These are phyloP conservation scores for Arctostaphylos glauca DNA, from an alignment of 148 eudicot genomes.

Conservation along the genomic window DNA sequence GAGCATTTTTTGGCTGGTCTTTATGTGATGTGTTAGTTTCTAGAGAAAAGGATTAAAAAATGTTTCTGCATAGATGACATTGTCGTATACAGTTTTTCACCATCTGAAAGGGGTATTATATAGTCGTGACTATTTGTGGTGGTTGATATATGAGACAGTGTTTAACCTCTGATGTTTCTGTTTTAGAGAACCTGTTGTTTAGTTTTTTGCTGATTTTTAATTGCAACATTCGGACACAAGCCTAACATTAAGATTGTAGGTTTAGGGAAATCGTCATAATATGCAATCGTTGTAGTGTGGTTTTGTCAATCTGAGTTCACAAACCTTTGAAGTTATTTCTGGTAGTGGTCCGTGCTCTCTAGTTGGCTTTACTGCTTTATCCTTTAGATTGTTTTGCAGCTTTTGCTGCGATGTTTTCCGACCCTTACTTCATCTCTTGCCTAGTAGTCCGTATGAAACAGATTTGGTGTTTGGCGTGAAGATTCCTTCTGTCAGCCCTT, in stretches of 20 bases:
- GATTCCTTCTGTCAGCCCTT: not conserved
- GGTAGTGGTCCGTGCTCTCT: not conserved
- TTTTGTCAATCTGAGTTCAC: not conserved
- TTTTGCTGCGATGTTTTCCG: not conserved
- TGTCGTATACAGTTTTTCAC: not conserved
- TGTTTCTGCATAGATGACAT: not conserved
- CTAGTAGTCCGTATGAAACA: not conserved
- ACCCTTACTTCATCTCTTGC: not conserved
- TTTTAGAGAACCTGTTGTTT: not conserved
- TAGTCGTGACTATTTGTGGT: not conserved
- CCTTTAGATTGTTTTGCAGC: not conserved
- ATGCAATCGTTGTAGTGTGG: not conserved
- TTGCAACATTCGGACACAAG: not conserved
- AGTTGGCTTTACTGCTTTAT: not conserved
- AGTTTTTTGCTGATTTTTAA: not conserved
- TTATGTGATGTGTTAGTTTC: not conserved
- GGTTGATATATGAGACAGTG: not conserved
- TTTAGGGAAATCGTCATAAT: not conserved
- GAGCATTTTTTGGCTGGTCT: not conserved
- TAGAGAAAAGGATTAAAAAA: not conserved
- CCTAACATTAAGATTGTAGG: not conserved
- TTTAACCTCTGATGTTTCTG: not conserved
- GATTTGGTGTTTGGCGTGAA: not conserved
- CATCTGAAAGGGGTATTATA: not conserved
- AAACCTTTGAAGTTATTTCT: conserved; percentile 4